Base-by-base conservation (phyloP, 768 basidiomycete species). In the Paxillus ammoniavirescens region DNA sequence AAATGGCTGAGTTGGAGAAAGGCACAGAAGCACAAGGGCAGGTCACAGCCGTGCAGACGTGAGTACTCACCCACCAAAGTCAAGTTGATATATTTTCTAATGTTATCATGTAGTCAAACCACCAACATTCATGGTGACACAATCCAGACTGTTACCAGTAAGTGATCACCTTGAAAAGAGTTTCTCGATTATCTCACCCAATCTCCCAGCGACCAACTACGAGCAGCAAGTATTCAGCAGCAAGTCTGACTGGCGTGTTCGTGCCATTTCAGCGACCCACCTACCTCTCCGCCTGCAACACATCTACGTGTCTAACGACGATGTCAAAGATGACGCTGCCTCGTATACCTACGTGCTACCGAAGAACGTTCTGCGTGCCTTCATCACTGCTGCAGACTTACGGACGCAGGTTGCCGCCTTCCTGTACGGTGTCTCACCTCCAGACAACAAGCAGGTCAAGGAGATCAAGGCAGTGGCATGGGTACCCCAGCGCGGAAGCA, bases 191-290 rank as follows among this genome's bases (percentile, higher is more conserved):
- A 35, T 48, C 50, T 31, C 43, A 50, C 50, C 21, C 44, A 37
- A 42, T 21, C 36, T 42, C 61, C 18, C 57, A 88, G 87, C 96
- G 1, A 97, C 97, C 57, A 93, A 91, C 66, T 99, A 99, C 69
- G 97, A 97, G 72, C 94, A 98, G 65, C 91, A 93, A 65, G 89
- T 93, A n/a, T 99, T 99, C 77, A 95, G 92, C 72, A 92, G 89
- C 77, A 98, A 99, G 77, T 98, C 97, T 4, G 97, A 99, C 71
- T 99, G 97, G 97, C 93, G 97, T 63, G 91, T 98, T 31, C 89
- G 97, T 57, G 97, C 97, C 33, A 98, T 99, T 64, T 95, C 93
- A 14, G 90, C 97, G 0, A 98, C 95, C 18, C 95, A 99, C 71
- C 81, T 99, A 43, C 86, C 96, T 4, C 85, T 99, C 56, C 93